Percentiles rank a stretch among this genome's conserved stretches.
Conservation (phyloP, 768 basidiomycete genomes). For the Podaxis sp. region DNA sequence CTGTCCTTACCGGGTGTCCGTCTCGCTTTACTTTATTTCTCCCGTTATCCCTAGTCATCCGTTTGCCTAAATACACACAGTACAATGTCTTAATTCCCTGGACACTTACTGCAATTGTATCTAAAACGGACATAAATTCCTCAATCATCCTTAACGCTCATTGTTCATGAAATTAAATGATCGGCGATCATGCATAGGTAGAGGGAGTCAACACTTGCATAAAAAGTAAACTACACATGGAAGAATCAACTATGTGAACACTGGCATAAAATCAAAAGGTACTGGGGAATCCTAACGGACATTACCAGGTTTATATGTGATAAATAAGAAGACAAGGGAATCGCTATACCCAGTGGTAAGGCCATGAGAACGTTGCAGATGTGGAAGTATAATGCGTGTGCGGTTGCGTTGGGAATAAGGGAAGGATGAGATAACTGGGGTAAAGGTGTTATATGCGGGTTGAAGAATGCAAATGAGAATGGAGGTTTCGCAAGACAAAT, state of each 20-base stretch:
- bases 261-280: neutral
- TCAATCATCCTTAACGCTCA: neutral
- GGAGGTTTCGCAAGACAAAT: neutral
- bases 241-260: neutral
- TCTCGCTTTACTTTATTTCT: neutral
- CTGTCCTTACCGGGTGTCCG: neutral
- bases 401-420: neutral
- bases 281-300: neutral
- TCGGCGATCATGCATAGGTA: neutral
- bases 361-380: neutral
- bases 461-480: no score
- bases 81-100: neutral
- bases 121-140: neutral
- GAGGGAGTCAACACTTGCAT: neutral
- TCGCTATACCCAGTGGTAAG: neutral
- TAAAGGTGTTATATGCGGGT: neutral
- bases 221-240: constrained; percentile 3
- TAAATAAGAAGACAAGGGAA: neutral
- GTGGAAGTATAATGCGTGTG: neutral
- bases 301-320: neutral
- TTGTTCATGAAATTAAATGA: neutral
- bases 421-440: neutral
- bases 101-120: neutral
- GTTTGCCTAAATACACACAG: neutral
- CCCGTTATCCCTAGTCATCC: no score